Percentiles rank a stretch among this genome's conserved stretches.
Evolutionary conservation across 148 eudicot genomes (phyloP).

Genomic region (Amaranthus palmeri): DNA sequence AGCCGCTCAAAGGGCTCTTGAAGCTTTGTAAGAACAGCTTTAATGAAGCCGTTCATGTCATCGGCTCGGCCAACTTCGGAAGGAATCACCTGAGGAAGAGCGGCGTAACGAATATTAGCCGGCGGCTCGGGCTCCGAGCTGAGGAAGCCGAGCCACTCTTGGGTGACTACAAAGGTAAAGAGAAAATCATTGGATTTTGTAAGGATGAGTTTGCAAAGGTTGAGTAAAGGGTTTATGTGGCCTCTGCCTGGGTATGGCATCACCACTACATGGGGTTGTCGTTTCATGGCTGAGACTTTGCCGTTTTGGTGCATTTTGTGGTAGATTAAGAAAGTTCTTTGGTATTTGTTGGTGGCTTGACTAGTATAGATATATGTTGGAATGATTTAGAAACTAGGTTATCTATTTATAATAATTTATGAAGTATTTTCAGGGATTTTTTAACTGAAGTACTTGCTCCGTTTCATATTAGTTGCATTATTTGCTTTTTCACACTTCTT

Average conservation of each 20-base stretch:
- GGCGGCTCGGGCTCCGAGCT: conserved; percentile 27
- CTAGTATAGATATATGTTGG: too few species aligned
- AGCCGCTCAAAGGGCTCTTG: conserved; percentile 48
- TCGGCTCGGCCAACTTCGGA: conserved; percentile 45
- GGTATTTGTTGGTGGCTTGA: not conserved
- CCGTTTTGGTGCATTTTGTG: conserved; percentile 1
- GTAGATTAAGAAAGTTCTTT: not conserved
- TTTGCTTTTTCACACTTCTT: too few species aligned
- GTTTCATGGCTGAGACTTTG: not conserved
- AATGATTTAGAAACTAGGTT: too few species aligned
- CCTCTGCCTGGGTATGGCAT: conserved; percentile 63
- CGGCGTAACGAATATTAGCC: conserved; percentile 29
- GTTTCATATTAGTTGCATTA: too few species aligned
- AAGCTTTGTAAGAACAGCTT: conserved; percentile 37
- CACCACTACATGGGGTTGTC: conserved; percentile 42
- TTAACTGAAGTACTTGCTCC: too few species aligned
- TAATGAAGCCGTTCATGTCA: conserved; percentile 34
- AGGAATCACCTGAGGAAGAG: conserved; percentile 57
- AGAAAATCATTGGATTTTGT: not conserved
- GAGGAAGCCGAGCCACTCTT: conserved; percentile 50
- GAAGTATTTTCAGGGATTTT: too few species aligned
- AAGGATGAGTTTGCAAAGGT: conserved; percentile 49
- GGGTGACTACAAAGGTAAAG: conserved; percentile 32
- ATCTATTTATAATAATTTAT: too few species aligned
- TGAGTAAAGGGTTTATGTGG: conserved; percentile 64